phyloP scores from a whole-genome alignment of 2,329 filamentous ascomycete genomes.

The Cladosporium sp. region DNA sequence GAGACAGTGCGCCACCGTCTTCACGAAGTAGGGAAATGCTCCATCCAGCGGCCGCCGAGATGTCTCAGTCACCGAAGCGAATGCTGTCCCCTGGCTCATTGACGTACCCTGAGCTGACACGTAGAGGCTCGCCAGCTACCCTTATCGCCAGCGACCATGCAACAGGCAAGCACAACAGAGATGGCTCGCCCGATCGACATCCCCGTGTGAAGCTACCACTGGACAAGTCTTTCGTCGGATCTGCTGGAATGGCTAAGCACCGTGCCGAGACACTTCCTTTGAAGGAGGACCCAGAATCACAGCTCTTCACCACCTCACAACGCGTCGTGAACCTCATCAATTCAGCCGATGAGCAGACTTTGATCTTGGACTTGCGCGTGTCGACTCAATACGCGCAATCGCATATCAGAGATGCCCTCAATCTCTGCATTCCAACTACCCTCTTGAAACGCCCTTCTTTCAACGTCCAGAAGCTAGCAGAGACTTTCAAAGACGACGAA shows the following conservation, averaged over 20 bases:
- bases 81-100: constrained; percentile 48
- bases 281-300: constrained; percentile 35
- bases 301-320: constrained; percentile 49
- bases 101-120: constrained; percentile 43
- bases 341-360: constrained; percentile 52
- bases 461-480: constrained; percentile 80
- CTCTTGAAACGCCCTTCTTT: constrained; percentile 88
- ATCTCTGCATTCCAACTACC: constrained; percentile 92
- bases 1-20: constrained; percentile 39
- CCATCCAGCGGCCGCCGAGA: constrained; percentile 30
- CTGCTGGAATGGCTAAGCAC: constrained; percentile 26
- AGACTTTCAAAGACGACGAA: constrained; percentile 74
- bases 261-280: constrained; percentile 51
- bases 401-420: constrained; percentile 77
- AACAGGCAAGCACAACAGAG: constrained; percentile 33
- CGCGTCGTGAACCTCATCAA: constrained; percentile 51
- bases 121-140: constrained; percentile 50
- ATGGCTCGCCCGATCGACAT: constrained; percentile 31
- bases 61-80: constrained; percentile 48
- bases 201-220: constrained; percentile 33
- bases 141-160: constrained; percentile 38
- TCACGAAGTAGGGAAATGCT: constrained; percentile 26
- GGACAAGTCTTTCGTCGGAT: constrained; percentile 25
- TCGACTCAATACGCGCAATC: constrained; percentile 77
- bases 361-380: constrained; percentile 84